These are phyloP conservation scores for Mychonastes homosphaera DNA, from an alignment of 139 green algal genomes.

Conservation along the genomic window DNA sequence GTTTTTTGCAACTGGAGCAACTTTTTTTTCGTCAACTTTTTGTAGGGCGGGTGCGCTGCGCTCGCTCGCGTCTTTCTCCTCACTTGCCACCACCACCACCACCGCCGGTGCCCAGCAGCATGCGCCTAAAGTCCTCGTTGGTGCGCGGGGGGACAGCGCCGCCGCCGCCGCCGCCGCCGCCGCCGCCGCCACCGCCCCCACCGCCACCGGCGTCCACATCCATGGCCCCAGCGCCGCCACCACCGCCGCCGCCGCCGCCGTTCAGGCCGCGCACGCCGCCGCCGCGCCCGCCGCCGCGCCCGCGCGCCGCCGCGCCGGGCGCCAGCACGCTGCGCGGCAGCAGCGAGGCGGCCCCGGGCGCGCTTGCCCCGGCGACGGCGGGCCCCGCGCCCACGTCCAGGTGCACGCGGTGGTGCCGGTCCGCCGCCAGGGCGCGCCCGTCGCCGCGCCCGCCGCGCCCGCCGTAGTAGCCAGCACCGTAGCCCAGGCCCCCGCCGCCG, in stretches of 20 bases:
- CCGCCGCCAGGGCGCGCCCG: neutral
- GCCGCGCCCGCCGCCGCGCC: too few species aligned
- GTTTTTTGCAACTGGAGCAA: too few species aligned
- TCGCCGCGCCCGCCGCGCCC: neutral
- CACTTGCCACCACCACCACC: neutral
- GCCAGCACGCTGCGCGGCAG: conserved; percentile 9
- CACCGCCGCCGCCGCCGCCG: too few species aligned
- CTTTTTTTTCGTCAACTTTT: too few species aligned
- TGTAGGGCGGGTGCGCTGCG: too few species aligned
- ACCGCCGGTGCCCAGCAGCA: conserved; percentile 33
- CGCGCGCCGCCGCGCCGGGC: neutral
- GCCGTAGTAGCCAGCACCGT: neutral
- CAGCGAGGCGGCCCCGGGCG: neutral
- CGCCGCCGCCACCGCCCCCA: conserved; percentile 3
- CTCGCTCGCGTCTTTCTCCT: too few species aligned
- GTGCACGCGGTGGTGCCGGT: neutral
- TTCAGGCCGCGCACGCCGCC: too few species aligned
- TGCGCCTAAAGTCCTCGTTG: conserved; percentile 65
- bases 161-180: neutral
- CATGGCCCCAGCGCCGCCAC: neutral
- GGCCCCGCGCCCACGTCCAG: conserved; percentile 7
- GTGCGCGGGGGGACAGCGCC: neutral
- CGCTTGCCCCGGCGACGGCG: conserved; percentile 5
- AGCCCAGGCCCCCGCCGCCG: neutral
- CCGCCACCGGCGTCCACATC: neutral